phyloP scores from a whole-genome alignment of 768 basidiomycete genomes.

The Lyophyllum shimeji region DNA sequence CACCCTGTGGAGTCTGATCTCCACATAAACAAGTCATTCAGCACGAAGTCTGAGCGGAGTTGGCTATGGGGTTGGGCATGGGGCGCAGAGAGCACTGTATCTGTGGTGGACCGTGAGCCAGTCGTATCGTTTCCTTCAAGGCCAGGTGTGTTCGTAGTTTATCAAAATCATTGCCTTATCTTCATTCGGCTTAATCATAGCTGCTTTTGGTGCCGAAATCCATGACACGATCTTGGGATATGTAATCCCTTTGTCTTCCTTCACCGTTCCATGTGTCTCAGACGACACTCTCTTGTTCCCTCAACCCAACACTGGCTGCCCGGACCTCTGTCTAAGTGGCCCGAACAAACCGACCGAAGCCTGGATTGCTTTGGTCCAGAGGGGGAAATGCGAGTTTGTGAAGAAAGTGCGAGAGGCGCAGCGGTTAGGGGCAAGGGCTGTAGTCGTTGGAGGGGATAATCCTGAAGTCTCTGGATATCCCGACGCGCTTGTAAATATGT shows the following conservation, averaged over 20 bases:
- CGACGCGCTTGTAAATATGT: conserved; percentile 87
- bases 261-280: conserved; percentile 50
- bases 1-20: conserved; percentile 27
- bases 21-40: conserved; percentile 24
- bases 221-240: conserved; percentile 68
- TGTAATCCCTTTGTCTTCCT: conserved; percentile 68
- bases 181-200: conserved; percentile 25
- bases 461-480: conserved; percentile 64
- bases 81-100: conserved; percentile 69
- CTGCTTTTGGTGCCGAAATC: conserved; percentile 77
- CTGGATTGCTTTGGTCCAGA: conserved; percentile 90
- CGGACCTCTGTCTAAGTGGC: conserved; percentile 60
- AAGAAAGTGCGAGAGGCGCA: conserved; percentile 80
- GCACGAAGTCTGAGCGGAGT: conserved; percentile 47
- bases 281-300: conserved; percentile 25
- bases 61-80: conserved; percentile 68
- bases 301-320: conserved; percentile 60
- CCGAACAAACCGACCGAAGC: conserved; percentile 62
- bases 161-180: not conserved
- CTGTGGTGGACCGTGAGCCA: conserved; percentile 75
- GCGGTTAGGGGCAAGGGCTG: conserved; percentile 76
- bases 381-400: conserved; percentile 89
- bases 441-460: conserved; percentile 89
- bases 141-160: conserved; percentile 36
- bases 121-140: conserved; percentile 70